A percentile compares a stretch with the other conserved stretches of the same genome.
Evolutionary conservation across 75 land plant genomes (phyloP).

Genomic region (Adiantum capillusveneris): DNA sequence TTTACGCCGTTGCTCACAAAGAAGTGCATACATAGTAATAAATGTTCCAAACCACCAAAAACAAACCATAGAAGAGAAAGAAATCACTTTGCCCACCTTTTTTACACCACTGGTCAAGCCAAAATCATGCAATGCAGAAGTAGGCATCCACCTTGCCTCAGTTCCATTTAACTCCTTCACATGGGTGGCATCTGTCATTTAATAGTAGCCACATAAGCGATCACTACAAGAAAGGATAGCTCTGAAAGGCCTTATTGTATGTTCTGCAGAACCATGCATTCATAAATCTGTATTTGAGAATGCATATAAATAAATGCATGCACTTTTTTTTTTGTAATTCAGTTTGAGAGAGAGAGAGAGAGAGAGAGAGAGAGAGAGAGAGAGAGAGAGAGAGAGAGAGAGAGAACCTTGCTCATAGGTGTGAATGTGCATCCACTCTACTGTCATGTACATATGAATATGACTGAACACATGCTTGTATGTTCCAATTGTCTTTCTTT

Average conservation of each 20-base stretch:
- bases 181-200: conserved; percentile 18
- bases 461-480: conserved; percentile 80
- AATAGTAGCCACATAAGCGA: no score
- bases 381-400: neutral
- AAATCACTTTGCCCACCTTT: conserved; percentile 63
- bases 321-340: neutral
- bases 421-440: conserved; percentile 54
- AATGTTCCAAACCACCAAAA: neutral
- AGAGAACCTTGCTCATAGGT: conserved; percentile 32
- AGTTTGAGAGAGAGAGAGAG: no score
- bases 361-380: conserved; percentile 1
- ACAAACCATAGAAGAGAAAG: no score
- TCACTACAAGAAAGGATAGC: no score
- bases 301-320: no score
- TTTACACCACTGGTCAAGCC: conserved; percentile 88
- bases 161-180: neutral
- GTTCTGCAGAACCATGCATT: neutral
- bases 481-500: conserved; percentile 65
- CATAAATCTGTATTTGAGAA: conserved; percentile 1
- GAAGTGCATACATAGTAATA: neutral
- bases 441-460: conserved; percentile 72
- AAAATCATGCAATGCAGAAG: conserved; percentile 35
- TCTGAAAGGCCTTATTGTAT: no score
- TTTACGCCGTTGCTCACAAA: neutral
- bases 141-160: conserved; percentile 54